Evolutionary conservation across 2,329 filamentous ascomycete species (phyloP).

Genomic region (Cladosporium sp.): DNA sequence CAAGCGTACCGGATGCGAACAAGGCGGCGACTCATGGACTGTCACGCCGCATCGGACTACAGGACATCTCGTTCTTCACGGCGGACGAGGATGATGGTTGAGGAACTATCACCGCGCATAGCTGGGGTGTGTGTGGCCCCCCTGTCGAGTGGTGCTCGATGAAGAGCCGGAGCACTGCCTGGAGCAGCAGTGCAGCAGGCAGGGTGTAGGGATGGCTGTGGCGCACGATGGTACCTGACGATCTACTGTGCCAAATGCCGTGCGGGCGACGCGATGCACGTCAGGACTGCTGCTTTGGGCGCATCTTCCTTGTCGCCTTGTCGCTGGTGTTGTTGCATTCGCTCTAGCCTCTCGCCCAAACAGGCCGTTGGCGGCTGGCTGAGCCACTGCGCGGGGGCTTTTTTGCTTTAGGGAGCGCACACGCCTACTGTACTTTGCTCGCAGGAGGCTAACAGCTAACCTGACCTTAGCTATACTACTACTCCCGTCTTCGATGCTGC

Average conservation of each 20-base stretch:
- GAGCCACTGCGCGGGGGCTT: too few relatives aligned
- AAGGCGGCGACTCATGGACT: background rate
- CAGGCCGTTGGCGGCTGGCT: background rate
- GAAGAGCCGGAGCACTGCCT: conserved; percentile 6
- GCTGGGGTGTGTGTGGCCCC: conserved; percentile 5
- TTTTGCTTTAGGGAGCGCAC: too few relatives aligned
- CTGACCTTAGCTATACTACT: too few relatives aligned
- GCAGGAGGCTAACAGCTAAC: too few relatives aligned
- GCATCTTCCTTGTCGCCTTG: background rate
- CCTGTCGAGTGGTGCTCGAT: conserved; percentile 5
- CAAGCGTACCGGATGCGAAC: conserved; percentile 5
- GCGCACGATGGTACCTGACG: conserved; percentile 13
- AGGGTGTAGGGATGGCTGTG: background rate
- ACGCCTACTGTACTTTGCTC: too few relatives aligned
- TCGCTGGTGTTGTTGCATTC: background rate
- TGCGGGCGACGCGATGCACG: background rate
- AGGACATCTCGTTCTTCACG: conserved; percentile 7
- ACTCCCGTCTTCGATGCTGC: too few relatives aligned
- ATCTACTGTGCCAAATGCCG: background rate
- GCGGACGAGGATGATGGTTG: conserved; percentile 1
- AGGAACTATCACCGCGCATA: conserved; percentile 6
- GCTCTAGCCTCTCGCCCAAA: background rate
- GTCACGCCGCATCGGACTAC: background rate
- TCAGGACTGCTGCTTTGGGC: background rate
- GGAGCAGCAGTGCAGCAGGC: conserved; percentile 1